phyloP scores from a whole-genome alignment of 2,329 filamentous ascomycete species.

The Penicillium sclerotiorum region DNA sequence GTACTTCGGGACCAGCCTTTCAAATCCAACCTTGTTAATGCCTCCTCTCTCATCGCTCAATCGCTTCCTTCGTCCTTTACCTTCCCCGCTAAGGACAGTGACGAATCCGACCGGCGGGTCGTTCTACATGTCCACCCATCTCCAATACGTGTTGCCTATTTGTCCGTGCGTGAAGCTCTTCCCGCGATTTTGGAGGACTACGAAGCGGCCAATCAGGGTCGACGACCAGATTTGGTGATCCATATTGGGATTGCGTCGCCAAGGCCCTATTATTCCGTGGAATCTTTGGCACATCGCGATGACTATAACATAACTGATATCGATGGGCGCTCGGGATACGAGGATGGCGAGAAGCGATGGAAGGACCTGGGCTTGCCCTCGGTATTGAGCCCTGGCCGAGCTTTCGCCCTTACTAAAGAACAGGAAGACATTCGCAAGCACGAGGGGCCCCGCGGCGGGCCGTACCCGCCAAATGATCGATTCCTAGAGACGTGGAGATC shows the following conservation, averaged over 20 bases:
- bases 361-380: conserved; percentile 53
- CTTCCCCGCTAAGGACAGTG: conserved; percentile 25
- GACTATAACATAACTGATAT: conserved; percentile 72
- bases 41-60: conserved; percentile 76
- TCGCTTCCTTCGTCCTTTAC: conserved; percentile 68
- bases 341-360: conserved; percentile 55
- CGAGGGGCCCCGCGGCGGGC: not conserved
- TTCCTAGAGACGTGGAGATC: conserved; percentile 41
- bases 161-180: conserved; percentile 63
- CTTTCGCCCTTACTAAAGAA: not conserved
- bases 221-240: conserved; percentile 65
- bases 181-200: conserved; percentile 62
- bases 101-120: conserved; percentile 34
- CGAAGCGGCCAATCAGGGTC: conserved; percentile 41
- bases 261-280: conserved; percentile 68
- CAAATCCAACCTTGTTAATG: conserved; percentile 72
- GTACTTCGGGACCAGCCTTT: conserved; percentile 64
- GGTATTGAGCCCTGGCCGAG: conserved; percentile 56
- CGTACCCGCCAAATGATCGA: conserved; percentile 36
- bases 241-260: conserved; percentile 79
- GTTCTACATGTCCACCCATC: conserved; percentile 59
- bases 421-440: not conserved
- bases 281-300: conserved; percentile 70
- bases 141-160: conserved; percentile 72
- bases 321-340: conserved; percentile 54